phyloP scores from a whole-genome alignment of 257 asterid genomes.

The Solanum clarkiae region DNA sequence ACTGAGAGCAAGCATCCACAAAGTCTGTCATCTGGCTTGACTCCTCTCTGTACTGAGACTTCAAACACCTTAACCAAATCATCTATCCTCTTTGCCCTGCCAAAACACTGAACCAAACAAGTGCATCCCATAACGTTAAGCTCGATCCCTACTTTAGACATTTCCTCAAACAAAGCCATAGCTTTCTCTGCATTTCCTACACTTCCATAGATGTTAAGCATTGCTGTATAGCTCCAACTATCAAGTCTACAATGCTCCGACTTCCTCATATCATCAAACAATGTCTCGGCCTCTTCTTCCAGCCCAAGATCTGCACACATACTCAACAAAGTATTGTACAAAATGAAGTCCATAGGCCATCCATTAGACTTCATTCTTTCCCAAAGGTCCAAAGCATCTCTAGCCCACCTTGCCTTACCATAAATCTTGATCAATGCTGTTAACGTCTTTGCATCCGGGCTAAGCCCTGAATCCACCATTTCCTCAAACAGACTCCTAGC shows the following conservation, averaged over 20 bases:
- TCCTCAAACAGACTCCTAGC: constrained; percentile 84
- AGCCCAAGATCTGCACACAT: constrained; percentile 98
- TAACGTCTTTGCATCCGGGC: constrained; percentile 67
- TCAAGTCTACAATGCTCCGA: constrained; percentile 49
- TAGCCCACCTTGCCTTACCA: constrained; percentile 91
- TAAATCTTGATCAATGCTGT: constrained; percentile 82
- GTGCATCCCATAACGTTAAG: constrained; percentile 95
- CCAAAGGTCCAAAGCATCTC: constrained; percentile 82
- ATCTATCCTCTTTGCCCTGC: constrained; percentile 57
- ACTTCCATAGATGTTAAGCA: constrained; percentile 84
- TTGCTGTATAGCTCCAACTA: constrained; percentile 82
- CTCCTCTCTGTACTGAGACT: constrained; percentile 37
- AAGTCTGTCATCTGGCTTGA: constrained; percentile 80
- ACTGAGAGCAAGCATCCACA: constrained; percentile 85
- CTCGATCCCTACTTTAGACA: constrained; percentile 35
- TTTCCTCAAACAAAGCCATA: constrained; percentile 64
- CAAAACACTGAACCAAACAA: constrained; percentile 79
- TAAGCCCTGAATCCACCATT: constrained; percentile 69
- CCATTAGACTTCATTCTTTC: constrained; percentile 65
- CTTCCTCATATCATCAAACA: constrained; percentile 75
- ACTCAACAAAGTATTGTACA: constrained; percentile 75
- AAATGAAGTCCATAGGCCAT: constrained; percentile 85
- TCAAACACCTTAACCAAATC: constrained; percentile 64
- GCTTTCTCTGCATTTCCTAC: constrained; percentile 73
- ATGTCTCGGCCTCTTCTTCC: constrained; percentile 67